These are phyloP conservation scores for Hypoxylon sp. DNA, from an alignment of 2,329 filamentous ascomycete species.

Conservation along the genomic window DNA sequence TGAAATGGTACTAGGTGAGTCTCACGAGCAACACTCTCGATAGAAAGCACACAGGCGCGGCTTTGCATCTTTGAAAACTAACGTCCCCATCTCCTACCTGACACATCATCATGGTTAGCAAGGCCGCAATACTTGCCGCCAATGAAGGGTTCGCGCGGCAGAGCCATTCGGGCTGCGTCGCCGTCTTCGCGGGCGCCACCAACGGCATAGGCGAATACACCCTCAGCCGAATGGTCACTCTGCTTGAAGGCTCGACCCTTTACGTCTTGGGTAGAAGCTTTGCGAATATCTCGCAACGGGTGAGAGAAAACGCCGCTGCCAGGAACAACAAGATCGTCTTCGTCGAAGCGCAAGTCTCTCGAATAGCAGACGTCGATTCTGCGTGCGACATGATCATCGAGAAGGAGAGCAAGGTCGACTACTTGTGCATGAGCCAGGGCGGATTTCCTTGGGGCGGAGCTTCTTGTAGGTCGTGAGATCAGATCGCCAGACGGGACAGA, in stretches of 20 bases:
- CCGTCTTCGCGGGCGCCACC: conserved; percentile 25
- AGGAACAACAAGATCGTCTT: conserved; percentile 35
- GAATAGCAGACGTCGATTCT: conserved; percentile 36
- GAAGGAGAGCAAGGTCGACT: conserved; percentile 38
- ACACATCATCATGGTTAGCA: no score
- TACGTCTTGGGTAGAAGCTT: conserved; percentile 37
- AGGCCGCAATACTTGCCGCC: no score
- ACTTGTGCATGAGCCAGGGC: conserved; percentile 42
- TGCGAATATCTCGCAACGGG: conserved; percentile 9
- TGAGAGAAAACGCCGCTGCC: conserved; percentile 20
- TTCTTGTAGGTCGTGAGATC: conserved; percentile 20
- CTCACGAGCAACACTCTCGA: no score
- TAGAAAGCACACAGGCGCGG: no score
- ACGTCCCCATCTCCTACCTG: no score
- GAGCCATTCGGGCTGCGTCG: not conserved
- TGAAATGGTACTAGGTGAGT: no score
- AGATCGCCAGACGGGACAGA: no score
- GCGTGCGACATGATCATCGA: conserved; percentile 29
- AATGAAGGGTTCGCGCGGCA: conserved; percentile 10
- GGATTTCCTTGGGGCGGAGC: conserved; percentile 31
- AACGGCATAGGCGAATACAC: conserved; percentile 41
- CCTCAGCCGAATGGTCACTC: conserved; percentile 36
- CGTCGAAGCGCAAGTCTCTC: conserved; percentile 40
- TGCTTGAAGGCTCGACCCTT: conserved; percentile 28
- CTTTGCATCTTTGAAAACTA: no score